Evolutionary conservation across 352 stramenopile species (phyloP).

Genomic region (Phytophthora cajani): DNA sequence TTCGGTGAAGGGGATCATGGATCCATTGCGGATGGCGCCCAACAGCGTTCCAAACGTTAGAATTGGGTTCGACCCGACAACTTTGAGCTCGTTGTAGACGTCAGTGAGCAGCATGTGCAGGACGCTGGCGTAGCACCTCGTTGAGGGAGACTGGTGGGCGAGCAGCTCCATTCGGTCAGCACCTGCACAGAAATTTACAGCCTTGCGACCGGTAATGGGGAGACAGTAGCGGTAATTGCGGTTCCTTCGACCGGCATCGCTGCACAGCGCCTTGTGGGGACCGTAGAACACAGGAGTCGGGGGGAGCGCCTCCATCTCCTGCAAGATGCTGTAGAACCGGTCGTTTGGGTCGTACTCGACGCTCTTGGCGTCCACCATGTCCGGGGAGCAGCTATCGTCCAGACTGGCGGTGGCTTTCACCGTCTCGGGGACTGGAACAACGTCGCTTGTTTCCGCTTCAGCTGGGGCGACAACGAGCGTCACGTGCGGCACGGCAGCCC

Average conservation of each 20-base stretch:
- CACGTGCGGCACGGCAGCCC: slow-evolving; percentile 24
- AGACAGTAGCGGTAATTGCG: slow-evolving; percentile 35
- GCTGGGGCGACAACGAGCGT: slow-evolving; percentile 17
- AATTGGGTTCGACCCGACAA: slow-evolving; percentile 20
- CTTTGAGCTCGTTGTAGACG: slow-evolving; percentile 44
- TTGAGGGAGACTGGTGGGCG: slow-evolving; percentile 10
- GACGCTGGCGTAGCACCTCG: slow-evolving; percentile 43
- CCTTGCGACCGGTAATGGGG: slow-evolving; percentile 44
- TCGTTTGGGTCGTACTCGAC: background rate
- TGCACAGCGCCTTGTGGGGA: slow-evolving; percentile 9
- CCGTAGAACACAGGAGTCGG: slow-evolving; percentile 18
- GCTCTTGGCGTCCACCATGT: background rate
- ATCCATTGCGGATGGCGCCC: slow-evolving; percentile 42
- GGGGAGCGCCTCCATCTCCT: background rate
- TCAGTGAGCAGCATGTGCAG: slow-evolving; percentile 58
- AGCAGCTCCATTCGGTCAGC: slow-evolving; percentile 52
- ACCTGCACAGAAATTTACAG: slow-evolving; percentile 36
- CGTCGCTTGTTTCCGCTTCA: background rate
- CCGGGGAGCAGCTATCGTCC: slow-evolving; percentile 5
- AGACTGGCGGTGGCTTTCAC: background rate
- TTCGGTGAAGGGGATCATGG: slow-evolving; percentile 54
- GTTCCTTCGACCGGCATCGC: background rate
- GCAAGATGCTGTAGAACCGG: background rate
- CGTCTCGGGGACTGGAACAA: background rate
- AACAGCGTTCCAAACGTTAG: slow-evolving; percentile 48